Evolutionary conservation across 129 eudicot species (phyloP), one percentile per base, ranked within the genome.

Genomic region (Ambrosia artemisiifolia): DNA sequence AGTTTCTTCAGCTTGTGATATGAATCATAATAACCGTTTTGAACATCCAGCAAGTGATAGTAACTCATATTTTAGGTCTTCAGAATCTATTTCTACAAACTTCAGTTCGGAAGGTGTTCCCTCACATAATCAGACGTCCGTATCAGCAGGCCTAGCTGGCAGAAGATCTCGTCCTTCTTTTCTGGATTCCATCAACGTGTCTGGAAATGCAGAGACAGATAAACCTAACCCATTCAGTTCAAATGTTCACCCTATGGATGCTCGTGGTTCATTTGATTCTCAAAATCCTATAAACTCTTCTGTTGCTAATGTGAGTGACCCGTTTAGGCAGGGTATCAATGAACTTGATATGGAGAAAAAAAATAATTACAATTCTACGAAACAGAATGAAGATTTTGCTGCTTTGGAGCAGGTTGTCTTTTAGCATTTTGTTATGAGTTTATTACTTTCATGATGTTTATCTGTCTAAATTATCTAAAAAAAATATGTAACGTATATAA

Each of bases 341-440:
- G 80, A 71, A 68, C 30, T 48, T 65, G 73, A 67, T 54, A 14
- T 65, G 42, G 95, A 84, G 46, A 85, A 72, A 49, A 82, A 48
- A 19, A 82, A 71, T 19, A 81, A 74, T 64, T 84, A 72, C 56
- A 68, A 71, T 79, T 84, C 90, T 47, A 72, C 74, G 47, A 89
- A 87, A 82, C 95, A 87, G 83, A 83, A 93, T 70, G 98, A 93
- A 75, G 96, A 90, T 66, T 93, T 90, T 82, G 86, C 95, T 80
- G 96, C 96, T 81, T 76, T 93, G 61, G 98, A 93, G 83, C 96
- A 92, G 98, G 98, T 92, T 79, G 5, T 62, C 38, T 43, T 36
- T 11, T 20, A 35, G 50, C 40, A 18, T 5, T 24, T 20, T 30
- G 38, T 5, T 12, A 59, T n/a, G 54, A 6, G 9, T 30, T 30